Percentiles rank a stretch among this genome's conserved stretches.
Evolutionary conservation across 331 rosid genomes (phyloP).

Genomic region (Rhamnella rubrinervis): DNA sequence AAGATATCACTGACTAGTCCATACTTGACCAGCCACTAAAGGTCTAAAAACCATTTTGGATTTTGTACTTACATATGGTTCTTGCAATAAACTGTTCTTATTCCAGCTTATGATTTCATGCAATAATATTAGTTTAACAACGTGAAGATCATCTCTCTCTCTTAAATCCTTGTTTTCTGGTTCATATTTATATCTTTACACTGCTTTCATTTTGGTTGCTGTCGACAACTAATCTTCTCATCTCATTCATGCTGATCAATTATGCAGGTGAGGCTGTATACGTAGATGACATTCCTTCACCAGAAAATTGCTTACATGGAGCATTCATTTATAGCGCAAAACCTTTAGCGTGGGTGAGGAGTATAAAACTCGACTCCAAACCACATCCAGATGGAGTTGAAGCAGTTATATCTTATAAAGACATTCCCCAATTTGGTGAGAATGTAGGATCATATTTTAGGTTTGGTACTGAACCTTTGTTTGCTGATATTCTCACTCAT

Average conservation of each 20-base stretch:
- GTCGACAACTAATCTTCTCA: background rate
- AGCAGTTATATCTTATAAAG: conserved; percentile 60
- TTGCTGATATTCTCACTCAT: conserved; percentile 65
- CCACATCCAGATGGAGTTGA: conserved; percentile 48
- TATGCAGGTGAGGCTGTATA: conserved; percentile 83
- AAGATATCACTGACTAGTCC: no score
- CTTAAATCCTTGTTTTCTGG: no score
- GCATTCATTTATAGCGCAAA: conserved; percentile 69
- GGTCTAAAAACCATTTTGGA: no score
- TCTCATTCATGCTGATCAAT: conserved; percentile 9
- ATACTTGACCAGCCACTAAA: no score
- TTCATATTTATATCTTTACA: background rate
- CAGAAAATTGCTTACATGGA: conserved; percentile 72
- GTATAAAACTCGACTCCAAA: conserved; percentile 46
- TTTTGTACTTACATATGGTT: no score
- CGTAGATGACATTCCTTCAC: conserved; percentile 93
- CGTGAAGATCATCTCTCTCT: no score
- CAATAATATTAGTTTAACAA: no score
- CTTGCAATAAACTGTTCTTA: no score
- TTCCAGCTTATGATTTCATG: no score
- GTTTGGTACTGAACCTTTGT: conserved; percentile 71
- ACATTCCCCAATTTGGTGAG: conserved; percentile 69
- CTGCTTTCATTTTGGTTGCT: background rate
- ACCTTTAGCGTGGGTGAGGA: conserved; percentile 71
- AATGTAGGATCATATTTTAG: conserved; percentile 61